Base-by-base conservation (phyloP, 2,329 filamentous ascomycete species). In the Cladosporium sp. region DNA sequence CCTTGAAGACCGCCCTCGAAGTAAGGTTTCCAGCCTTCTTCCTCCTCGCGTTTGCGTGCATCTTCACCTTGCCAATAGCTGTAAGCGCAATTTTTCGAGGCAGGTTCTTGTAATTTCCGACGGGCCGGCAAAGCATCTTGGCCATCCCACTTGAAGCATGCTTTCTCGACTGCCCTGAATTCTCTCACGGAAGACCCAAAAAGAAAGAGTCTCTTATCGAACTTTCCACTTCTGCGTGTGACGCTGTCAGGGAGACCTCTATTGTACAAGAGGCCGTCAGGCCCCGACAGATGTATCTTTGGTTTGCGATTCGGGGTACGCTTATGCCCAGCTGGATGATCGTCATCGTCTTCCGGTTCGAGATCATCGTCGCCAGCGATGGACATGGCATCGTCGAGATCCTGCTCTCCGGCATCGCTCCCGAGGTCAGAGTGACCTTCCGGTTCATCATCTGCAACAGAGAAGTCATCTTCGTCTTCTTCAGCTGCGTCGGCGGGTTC, bases 11-110 rank as follows among this genome's bases (percentile, higher is more conserved):
- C 67, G 19, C 66, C 56, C 9, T 70, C 61, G 48, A 72, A 70
- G 59, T 80, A 83, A 81, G 80, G 83, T 43, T 74, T 68, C 74
- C 76, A 79, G 14, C 72, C 71, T 7, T 62, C 58, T 1, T 68
- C 72, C n/a, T 69, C 66, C 58, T 82, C 79, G 37, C 52, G 68
- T 48, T 70, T 62, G 37, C 73, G 56, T 22, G 70, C 66, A 37
- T 70, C 70, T 11, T 2, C 11, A 9, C 50, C 43, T 41, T 16
- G 70, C 65, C 73, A 77, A 59, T 74, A 73, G 10, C 71, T 74
- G 56, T 66, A 52, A 58, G 71, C 60, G 66, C 77, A 54, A 55
- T 70, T 65, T 62, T 74, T 62, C 59, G 60, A 49, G 55, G 58
- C 66, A 60, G 55, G 49, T 33, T 56, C 52, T 58, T 60, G 58